phyloP scores from a whole-genome alignment of 495 filamentous ascomycete genomes.

The Trichoderma virens region DNA sequence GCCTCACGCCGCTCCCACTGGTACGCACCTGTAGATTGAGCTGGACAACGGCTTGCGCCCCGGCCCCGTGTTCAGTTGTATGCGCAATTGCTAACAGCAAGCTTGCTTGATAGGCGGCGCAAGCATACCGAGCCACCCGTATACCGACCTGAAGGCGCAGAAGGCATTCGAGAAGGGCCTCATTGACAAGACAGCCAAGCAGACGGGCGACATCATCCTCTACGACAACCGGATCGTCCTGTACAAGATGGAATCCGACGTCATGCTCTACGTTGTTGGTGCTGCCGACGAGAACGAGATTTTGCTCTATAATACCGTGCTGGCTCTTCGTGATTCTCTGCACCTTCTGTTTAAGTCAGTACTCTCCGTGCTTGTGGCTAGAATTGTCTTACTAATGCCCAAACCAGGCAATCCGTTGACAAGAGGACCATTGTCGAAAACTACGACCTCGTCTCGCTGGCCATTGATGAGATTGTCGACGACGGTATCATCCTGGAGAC shows the following conservation, averaged over 20 bases:
- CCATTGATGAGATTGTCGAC: slow-evolving; percentile 93
- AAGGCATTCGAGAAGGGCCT: slow-evolving; percentile 94
- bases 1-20: slow-evolving; percentile 60
- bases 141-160: slow-evolving; percentile 84
- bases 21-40: slow-evolving; percentile 15
- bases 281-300: slow-evolving; percentile 94
- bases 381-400: slow-evolving; percentile 22
- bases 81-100: slow-evolving; percentile 2
- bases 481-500: slow-evolving; percentile 96
- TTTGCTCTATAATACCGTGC: slow-evolving; percentile 83
- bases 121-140: slow-evolving; percentile 52
- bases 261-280: slow-evolving; percentile 94
- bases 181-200: slow-evolving; percentile 92
- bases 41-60: slow-evolving; percentile 10
- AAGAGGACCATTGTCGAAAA: slow-evolving; percentile 97
- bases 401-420: slow-evolving; percentile 70
- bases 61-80: not conserved
- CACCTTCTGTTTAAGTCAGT: slow-evolving; percentile 87
- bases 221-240: slow-evolving; percentile 93
- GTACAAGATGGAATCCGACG: slow-evolving; percentile 95
- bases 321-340: slow-evolving; percentile 81
- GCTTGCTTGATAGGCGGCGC: slow-evolving; percentile 5
- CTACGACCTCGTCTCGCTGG: slow-evolving; percentile 85
- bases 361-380: not conserved
- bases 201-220: slow-evolving; percentile 87